Base-by-base conservation (phyloP, 2,329 filamentous ascomycete species). In the Cordyceps fumosorosea region DNA sequence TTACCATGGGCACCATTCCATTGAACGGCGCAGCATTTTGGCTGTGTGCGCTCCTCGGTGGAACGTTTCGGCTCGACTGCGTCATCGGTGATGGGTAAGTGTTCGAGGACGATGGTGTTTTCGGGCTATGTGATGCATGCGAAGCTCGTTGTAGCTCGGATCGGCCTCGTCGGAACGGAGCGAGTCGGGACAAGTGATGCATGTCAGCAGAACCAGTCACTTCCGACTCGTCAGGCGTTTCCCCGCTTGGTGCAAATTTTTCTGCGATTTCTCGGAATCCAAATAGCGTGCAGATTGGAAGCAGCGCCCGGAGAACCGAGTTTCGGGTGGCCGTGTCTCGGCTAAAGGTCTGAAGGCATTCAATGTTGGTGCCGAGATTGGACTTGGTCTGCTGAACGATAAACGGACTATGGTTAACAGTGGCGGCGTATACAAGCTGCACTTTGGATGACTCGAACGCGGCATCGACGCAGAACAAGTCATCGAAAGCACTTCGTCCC, bases 401-500 rank as follows among this genome's bases (percentile, higher is more conserved):
- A n/a, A 65, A 62, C 5, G 64, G 65, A 34, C 59, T 64, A 29
- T 64, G 64, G 16, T 65, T 65, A 3, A 66, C 66, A 26, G 68
- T 69, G 3, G 69, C 66, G 5, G 67, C 62, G 48, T 69, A 67
- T 8, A 71, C 65, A 32, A 70, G 66, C 24, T 70, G 69, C 22
- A 71, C 67, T 53, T 70, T 71, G 52, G 67, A 64, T 7, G 69
- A 66, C 55, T 70, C 69, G 24, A 67, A 62, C 10, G 65, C 64
- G 18, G 67, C 67, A 45, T 66, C 67, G 16, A 65, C 60, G 29
- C 66, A 67, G 44, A 67, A 66, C 4, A 65, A 62, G 45, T 71
- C 69, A 48, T 69, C 67, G 40, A 70, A 68, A 11, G 64, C 62
- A 3, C 22, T 57, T 16, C 58, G 56, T 10, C 63, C 64, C 32